A percentile compares a stretch with the other conserved stretches of the same genome.
Conservation (phyloP, 2,329 filamentous ascomycete genomes). For the Immersiporthe knoxdaviesiana region DNA sequence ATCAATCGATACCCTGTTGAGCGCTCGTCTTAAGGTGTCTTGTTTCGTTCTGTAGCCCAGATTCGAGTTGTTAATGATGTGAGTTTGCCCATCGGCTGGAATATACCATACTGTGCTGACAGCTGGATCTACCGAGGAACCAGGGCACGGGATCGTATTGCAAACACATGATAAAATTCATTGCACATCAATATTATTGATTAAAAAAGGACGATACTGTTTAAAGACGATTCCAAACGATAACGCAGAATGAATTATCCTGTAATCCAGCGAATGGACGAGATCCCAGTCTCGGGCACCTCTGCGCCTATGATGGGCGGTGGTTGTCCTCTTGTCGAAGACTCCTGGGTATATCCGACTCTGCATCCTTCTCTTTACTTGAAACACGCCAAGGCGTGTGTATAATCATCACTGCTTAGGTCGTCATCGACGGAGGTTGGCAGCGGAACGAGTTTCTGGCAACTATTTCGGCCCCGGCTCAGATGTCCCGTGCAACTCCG, state of each 20-base stretch:
- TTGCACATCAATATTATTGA: not conserved
- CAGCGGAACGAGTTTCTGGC: not conserved
- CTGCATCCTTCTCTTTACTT: not conserved
- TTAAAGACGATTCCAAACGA: not conserved
- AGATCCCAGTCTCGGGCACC: conserved; percentile 1
- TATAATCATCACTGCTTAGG: not conserved
- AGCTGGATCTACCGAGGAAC: too few relatives aligned
- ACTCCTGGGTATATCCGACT: conserved; percentile 26
- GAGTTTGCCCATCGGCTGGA: not conserved
- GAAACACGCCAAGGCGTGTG: not conserved
- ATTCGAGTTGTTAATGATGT: not conserved
- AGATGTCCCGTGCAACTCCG: not conserved
- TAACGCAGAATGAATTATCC: not conserved
- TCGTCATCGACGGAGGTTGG: not conserved
- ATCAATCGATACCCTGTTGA: conserved; percentile 28
- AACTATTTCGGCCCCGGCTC: too few relatives aligned
- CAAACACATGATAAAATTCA: not conserved
- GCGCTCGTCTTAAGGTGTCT: not conserved
- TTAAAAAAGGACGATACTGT: conserved; percentile 20
- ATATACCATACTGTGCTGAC: not conserved
- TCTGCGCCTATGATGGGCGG: not conserved
- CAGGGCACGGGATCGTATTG: not conserved
- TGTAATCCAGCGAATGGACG: conserved; percentile 10
- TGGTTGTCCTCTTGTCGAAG: not conserved
- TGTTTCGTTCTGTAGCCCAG: not conserved